phyloP scores from a whole-genome alignment of 2,329 filamentous ascomycete species.

The Trichoderma gracile region DNA sequence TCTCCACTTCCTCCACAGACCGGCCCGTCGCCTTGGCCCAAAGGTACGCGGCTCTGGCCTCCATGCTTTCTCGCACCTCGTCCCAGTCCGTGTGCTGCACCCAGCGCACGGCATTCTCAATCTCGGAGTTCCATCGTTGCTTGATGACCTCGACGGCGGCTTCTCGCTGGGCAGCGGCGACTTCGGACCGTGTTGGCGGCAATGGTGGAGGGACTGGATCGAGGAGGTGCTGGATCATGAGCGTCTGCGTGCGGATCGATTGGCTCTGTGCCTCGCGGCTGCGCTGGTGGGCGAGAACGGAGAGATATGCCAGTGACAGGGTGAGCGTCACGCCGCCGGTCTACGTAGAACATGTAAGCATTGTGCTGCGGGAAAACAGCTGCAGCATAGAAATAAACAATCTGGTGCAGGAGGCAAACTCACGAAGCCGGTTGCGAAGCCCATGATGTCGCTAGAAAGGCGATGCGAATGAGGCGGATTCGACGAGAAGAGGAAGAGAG shows the following conservation, averaged over 20 bases:
- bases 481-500: slow-evolving; percentile 13
- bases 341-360: slow-evolving; percentile 44
- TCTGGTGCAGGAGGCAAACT: slow-evolving; percentile 37
- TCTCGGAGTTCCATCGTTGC: slow-evolving; percentile 75
- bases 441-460: slow-evolving; percentile 53
- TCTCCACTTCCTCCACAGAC: slow-evolving; percentile 34
- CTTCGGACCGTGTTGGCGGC: slow-evolving; percentile 53
- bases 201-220: slow-evolving; percentile 50
- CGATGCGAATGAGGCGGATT: slow-evolving; percentile 4
- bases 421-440: slow-evolving; percentile 75
- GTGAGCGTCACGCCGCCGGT: slow-evolving; percentile 76
- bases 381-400: background rate
- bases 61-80: slow-evolving; percentile 59
- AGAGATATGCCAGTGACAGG: slow-evolving; percentile 70
- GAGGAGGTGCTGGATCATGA: slow-evolving; percentile 54
- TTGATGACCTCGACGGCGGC: slow-evolving; percentile 68
- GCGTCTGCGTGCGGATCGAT: slow-evolving; percentile 58
- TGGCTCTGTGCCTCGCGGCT: slow-evolving; percentile 62
- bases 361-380: background rate
- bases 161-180: slow-evolving; percentile 53
- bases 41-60: slow-evolving; percentile 49
- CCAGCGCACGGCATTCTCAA: slow-evolving; percentile 66
- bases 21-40: slow-evolving; percentile 45
- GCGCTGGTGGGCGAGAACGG: slow-evolving; percentile 67
- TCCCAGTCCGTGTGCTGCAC: slow-evolving; percentile 67